Evolutionary conservation across 2,329 filamentous ascomycete genomes (phyloP).

Genomic region (Dactylellina drechsleri): DNA sequence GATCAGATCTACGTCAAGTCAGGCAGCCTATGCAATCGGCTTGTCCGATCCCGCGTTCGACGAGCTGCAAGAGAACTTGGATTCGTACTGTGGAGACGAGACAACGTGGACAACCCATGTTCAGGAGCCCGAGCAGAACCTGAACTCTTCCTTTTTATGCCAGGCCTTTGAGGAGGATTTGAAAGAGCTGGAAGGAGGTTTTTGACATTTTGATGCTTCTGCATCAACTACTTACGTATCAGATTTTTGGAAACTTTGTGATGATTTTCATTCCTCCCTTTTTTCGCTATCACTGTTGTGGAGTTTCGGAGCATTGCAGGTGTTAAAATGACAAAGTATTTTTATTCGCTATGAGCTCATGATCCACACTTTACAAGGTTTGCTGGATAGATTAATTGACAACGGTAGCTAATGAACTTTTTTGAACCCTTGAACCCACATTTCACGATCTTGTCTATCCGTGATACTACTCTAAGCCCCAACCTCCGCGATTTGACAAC

Average conservation of each 20-base stretch:
- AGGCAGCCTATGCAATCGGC: constrained; percentile 40
- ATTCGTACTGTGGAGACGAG: constrained; percentile 19
- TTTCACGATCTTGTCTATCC: background rate
- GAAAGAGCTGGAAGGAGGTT: constrained; percentile 44
- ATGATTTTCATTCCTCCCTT: no score
- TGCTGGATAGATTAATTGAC: no score
- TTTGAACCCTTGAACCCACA: background rate
- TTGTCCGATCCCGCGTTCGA: constrained; percentile 51
- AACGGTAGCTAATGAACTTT: no score
- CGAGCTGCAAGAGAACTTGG: constrained; percentile 31
- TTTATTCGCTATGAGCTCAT: no score
- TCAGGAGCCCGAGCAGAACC: constrained; percentile 16
- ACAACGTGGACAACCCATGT: background rate
- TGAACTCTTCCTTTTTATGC: constrained; percentile 38
- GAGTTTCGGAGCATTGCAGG: constrained; percentile 2
- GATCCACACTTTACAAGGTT: constrained; percentile 45
- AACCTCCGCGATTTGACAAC: constrained; percentile 8
- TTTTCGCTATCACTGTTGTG: no score
- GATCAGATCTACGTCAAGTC: constrained; percentile 24
- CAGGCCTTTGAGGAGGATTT: constrained; percentile 46
- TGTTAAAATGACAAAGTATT: constrained; percentile 10
- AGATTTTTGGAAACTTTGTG: no score
- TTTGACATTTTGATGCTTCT: constrained; percentile 4
- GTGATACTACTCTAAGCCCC: constrained; percentile 3
- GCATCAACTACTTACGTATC: no score